A percentile compares a stretch with the other conserved stretches of the same genome.
phyloP scores from a whole-genome alignment of 768 basidiomycete species.

The Rhodocollybia butyracea region DNA sequence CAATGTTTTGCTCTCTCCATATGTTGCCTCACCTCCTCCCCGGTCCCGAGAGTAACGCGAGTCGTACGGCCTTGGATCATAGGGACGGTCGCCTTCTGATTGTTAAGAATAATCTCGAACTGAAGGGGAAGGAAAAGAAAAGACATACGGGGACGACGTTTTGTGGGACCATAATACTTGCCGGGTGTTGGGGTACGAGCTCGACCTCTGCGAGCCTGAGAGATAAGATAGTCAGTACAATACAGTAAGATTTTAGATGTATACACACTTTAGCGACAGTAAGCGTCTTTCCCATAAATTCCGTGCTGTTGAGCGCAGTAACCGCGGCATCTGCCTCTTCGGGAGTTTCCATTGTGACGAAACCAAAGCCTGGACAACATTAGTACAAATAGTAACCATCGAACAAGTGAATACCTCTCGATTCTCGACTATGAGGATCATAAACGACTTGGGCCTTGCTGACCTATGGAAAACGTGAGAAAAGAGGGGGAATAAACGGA shows the following conservation, averaged over 20 bases:
- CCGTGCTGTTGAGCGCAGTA: conserved; percentile 76
- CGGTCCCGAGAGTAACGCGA: conserved; percentile 66
- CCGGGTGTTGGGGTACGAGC: conserved; percentile 94
- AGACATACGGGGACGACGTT: conserved; percentile 58
- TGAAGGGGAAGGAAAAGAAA: not conserved
- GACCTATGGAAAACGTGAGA: conserved; percentile 40
- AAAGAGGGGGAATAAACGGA: not conserved
- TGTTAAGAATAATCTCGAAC: not conserved
- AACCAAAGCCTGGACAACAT: conserved; percentile 42
- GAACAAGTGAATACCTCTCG: conserved; percentile 78
- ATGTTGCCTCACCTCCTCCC: conserved; percentile 37
- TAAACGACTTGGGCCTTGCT: conserved; percentile 71
- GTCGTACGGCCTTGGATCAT: conserved; percentile 91
- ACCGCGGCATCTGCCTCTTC: conserved; percentile 94
- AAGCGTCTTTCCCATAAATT: conserved; percentile 82
- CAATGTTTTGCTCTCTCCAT: conserved; percentile 21
- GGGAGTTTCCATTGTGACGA: conserved; percentile 74
- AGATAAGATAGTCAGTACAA: not conserved
- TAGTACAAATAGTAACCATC: conserved; percentile 29
- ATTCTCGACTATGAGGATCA: conserved; percentile 67
- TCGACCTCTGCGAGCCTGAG: conserved; percentile 77
- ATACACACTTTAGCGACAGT: conserved; percentile 76
- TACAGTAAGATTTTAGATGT: not conserved
- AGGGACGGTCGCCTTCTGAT: conserved; percentile 72
- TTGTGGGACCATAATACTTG: conserved; percentile 90